These are phyloP conservation scores for Hygrocybe coccinea DNA, from an alignment of 768 basidiomycete species.

Conservation along the genomic window DNA sequence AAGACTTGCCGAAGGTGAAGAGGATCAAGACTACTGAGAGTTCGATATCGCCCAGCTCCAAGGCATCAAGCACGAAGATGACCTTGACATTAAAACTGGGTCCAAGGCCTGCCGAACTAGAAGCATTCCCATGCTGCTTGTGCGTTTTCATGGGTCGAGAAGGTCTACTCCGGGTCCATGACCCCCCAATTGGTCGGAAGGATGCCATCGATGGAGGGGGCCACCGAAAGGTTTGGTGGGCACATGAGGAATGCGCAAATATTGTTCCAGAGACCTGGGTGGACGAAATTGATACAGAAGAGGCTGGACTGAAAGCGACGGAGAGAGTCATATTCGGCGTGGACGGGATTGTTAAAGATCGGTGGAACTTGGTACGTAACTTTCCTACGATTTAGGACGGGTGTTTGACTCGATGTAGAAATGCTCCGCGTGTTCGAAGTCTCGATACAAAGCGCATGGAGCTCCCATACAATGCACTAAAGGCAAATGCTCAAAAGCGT, in stretches of 20 bases:
- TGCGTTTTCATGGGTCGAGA: conserved; percentile 51
- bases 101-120: conserved; percentile 52
- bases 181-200: conserved; percentile 55
- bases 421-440: conserved; percentile 82
- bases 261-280: conserved; percentile 92
- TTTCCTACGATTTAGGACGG: neutral
- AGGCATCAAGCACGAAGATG: conserved; percentile 15
- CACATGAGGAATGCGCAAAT: conserved; percentile 74
- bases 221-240: conserved; percentile 56
- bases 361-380: conserved; percentile 82
- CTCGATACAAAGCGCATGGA: conserved; percentile 60
- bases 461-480: conserved; percentile 90
- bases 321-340: conserved; percentile 74
- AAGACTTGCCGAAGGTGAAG: conserved; percentile 42
- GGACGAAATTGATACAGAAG: conserved; percentile 53
- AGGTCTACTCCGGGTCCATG: conserved; percentile 60
- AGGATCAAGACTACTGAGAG: conserved; percentile 42
- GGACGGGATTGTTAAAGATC: conserved; percentile 80
- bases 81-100: conserved; percentile 54
- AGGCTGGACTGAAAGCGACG: conserved; percentile 22
- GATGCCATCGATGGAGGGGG: conserved; percentile 48
- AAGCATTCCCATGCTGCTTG: conserved; percentile 63
- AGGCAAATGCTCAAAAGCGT: conserved; percentile 89
- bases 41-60: conserved; percentile 23
- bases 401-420: conserved; percentile 48